Evolutionary conservation across 208 protist genomes (phyloP).

Genomic region (Leishmania amazonensis): DNA sequence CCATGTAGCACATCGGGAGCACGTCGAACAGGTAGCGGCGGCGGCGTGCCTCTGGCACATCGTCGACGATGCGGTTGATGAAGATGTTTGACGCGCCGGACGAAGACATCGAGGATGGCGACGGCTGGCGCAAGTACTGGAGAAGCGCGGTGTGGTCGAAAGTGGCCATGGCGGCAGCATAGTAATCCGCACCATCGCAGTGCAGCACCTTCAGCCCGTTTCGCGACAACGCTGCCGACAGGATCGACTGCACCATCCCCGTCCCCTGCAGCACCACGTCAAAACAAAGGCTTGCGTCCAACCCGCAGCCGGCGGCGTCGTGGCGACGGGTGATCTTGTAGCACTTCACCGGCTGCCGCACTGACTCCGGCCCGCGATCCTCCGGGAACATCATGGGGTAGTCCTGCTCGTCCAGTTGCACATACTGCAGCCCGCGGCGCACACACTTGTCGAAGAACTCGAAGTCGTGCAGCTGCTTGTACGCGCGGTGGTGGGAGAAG

Average conservation of each 20-base stretch:
- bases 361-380: conserved; percentile 73
- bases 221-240: conserved; percentile 84
- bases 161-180: conserved; percentile 72
- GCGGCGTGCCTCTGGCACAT: conserved; percentile 21
- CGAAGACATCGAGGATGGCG: neutral
- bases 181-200: conserved; percentile 84
- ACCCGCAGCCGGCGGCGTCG: conserved; percentile 49
- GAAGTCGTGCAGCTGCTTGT: conserved; percentile 83
- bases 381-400: conserved; percentile 92
- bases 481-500: conserved; percentile 89
- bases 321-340: conserved; percentile 72
- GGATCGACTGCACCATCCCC: conserved; percentile 80
- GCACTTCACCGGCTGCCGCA: conserved; percentile 82
- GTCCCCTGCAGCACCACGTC: conserved; percentile 92
- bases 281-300: conserved; percentile 44
- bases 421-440: conserved; percentile 66
- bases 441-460: conserved; percentile 90
- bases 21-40: conserved; percentile 65
- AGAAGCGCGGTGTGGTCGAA: conserved; percentile 41
- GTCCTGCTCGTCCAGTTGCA: conserved; percentile 77
- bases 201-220: conserved; percentile 88
- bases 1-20: conserved; percentile 64
- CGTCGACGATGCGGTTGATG: conserved; percentile 39
- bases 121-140: conserved; percentile 27
- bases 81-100: neutral